These are phyloP conservation scores for Lactuca sativa DNA, from an alignment of 129 eudicot species.

Conservation along the genomic window DNA sequence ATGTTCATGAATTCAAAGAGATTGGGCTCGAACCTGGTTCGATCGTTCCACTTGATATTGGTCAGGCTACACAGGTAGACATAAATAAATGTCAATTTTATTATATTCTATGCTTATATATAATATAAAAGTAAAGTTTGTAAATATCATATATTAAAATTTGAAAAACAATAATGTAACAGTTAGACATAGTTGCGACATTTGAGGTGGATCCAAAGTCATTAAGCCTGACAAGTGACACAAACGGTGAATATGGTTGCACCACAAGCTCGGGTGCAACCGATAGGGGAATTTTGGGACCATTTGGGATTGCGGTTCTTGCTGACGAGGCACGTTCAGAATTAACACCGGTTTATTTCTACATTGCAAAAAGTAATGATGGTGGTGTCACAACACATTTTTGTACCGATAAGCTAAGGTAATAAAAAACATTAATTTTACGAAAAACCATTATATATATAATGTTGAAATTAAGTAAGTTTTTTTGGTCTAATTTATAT, in stretches of 20 bases:
- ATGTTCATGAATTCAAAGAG: conserved; percentile 35
- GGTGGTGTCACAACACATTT: conserved; percentile 59
- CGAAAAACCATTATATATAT: background rate
- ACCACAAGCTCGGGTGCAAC: conserved; percentile 59
- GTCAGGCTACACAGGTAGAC: conserved; percentile 67
- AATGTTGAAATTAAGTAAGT: background rate
- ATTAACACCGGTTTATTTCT: conserved; percentile 78
- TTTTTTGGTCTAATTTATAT: background rate
- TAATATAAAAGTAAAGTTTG: background rate
- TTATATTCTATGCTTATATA: too few species aligned
- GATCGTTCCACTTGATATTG: conserved; percentile 49
- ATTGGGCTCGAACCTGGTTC: conserved; percentile 68
- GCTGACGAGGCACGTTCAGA: conserved; percentile 69
- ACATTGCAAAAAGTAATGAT: conserved; percentile 53
- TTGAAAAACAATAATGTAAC: background rate
- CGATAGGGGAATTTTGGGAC: conserved; percentile 69
- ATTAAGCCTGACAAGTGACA: conserved; percentile 28
- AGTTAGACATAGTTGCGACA: conserved; percentile 73
- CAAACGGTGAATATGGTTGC: conserved; percentile 52
- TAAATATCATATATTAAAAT: background rate
- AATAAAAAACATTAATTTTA: background rate
- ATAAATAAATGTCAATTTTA: background rate
- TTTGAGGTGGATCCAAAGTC: conserved; percentile 60
- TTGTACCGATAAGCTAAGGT: conserved; percentile 85
- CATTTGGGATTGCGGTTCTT: conserved; percentile 75